Evolutionary conservation across 2,329 filamentous ascomycete genomes (phyloP).

Genomic region (Ophiostoma ulmi): DNA sequence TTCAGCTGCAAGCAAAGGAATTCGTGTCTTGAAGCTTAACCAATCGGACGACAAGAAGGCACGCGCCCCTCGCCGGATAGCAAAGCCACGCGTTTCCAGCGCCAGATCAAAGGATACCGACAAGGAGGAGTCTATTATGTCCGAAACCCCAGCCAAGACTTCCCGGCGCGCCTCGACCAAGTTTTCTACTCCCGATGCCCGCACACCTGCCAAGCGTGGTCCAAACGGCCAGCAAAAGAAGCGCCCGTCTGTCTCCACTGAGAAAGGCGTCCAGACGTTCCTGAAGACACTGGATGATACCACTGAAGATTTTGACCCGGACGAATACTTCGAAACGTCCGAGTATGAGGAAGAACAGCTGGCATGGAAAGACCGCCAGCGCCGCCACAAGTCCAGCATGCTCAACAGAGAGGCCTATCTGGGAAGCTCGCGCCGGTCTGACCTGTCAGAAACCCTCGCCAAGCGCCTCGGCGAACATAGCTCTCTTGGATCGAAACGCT

Average conservation of each 20-base stretch:
- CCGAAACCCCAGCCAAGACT: constrained; percentile 38
- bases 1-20: constrained; percentile 16
- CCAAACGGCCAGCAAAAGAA: constrained; percentile 54
- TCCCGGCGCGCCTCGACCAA: constrained; percentile 49
- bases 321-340: constrained; percentile 38
- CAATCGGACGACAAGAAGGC: constrained; percentile 27
- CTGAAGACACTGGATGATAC: constrained; percentile 47
- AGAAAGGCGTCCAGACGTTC: constrained; percentile 63
- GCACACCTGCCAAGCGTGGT: constrained; percentile 53
- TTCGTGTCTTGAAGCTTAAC: constrained; percentile 29
- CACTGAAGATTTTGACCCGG: constrained; percentile 18
- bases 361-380: constrained; percentile 50
- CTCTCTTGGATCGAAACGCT: constrained; percentile 67
- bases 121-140: constrained; percentile 40
- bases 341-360: constrained; percentile 43
- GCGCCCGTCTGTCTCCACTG: constrained; percentile 36
- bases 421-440: constrained; percentile 56
- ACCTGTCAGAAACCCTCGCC: constrained; percentile 54
- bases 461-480: constrained; percentile 64
- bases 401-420: constrained; percentile 54
- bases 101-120: constrained; percentile 46
- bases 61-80: constrained; percentile 21
- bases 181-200: constrained; percentile 38
- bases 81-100: constrained; percentile 26
- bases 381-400: constrained; percentile 66